Conservation (phyloP, 805 yeast genomes). For the Nakazawaea ernobii region DNA sequence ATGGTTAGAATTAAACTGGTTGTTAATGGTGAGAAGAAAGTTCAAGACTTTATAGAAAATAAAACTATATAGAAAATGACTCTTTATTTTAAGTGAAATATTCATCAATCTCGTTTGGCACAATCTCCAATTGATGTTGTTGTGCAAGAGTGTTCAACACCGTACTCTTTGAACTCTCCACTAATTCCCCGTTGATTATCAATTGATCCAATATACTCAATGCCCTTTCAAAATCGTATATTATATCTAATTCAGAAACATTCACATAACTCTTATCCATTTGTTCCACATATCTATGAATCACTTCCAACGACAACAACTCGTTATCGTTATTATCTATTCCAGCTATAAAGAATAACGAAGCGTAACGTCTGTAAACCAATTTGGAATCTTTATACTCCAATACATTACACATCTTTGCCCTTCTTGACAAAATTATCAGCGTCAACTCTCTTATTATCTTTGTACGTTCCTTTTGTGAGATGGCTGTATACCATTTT, state of each 20-base stretch:
- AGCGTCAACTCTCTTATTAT: constrained; percentile 84
- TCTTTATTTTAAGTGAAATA: neutral
- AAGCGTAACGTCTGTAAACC: constrained; percentile 89
- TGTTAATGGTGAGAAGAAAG: constrained; percentile 33
- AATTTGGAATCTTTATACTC: constrained; percentile 83
- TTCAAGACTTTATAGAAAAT: constrained; percentile 30
- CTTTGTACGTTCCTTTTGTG: constrained; percentile 82
- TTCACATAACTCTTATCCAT: constrained; percentile 95
- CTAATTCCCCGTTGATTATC: constrained; percentile 79
- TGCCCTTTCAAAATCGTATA: constrained; percentile 92
- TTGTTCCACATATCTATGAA: constrained; percentile 92
- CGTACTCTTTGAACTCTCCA: constrained; percentile 78
- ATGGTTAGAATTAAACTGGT: constrained; percentile 53
- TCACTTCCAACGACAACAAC: constrained; percentile 73
- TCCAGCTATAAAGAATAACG: constrained; percentile 85
- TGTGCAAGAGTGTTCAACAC: constrained; percentile 71
- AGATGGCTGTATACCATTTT: constrained; percentile 84
- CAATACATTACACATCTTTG: constrained; percentile 92
- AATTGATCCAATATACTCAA: constrained; percentile 89
- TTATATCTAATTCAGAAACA: constrained; percentile 94
- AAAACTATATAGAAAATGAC: constrained; percentile 2
- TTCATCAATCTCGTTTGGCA: constrained; percentile 43
- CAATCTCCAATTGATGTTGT: constrained; percentile 81
- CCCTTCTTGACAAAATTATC: constrained; percentile 73
- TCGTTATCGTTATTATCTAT: constrained; percentile 83